A percentile compares a stretch with the other conserved stretches of the same genome.
Evolutionary conservation across 2,329 filamentous ascomycete genomes (phyloP).

Genomic region (Plenodomus lindquistii): DNA sequence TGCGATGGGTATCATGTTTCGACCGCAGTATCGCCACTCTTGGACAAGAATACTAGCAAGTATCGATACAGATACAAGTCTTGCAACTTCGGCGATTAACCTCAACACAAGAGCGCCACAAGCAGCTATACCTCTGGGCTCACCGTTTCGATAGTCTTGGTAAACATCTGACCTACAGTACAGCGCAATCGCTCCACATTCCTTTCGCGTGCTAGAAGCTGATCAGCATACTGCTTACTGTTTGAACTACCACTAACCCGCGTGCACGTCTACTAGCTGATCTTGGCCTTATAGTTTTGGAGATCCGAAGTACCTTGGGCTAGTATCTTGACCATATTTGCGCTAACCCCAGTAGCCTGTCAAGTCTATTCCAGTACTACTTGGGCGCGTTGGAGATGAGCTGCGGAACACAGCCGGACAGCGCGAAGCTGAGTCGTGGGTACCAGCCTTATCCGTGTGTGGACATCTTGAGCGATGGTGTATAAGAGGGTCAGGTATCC

Average conservation of each 20-base stretch:
- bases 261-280: constrained; percentile 9
- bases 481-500: too few species aligned
- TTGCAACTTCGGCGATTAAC: neutral
- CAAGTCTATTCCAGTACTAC: constrained; percentile 15
- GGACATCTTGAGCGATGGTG: too few species aligned
- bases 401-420: constrained; percentile 4
- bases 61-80: neutral
- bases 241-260: constrained; percentile 17
- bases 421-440: constrained; percentile 8
- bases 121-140: neutral
- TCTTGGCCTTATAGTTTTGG: constrained; percentile 16
- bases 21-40: too few species aligned
- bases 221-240: constrained; percentile 15
- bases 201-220: constrained; percentile 2
- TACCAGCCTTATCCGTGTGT: constrained; percentile 17
- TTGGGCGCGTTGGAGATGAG: constrained; percentile 1
- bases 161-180: neutral
- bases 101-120: neutral
- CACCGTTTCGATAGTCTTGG: constrained; percentile 5
- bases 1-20: neutral
- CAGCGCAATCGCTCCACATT: neutral
- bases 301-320: constrained; percentile 16
- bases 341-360: constrained; percentile 18
- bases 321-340: constrained; percentile 19
- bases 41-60: too few species aligned